phyloP scores from a whole-genome alignment of 257 asterid species.

The Solanum infundibuliforme region DNA sequence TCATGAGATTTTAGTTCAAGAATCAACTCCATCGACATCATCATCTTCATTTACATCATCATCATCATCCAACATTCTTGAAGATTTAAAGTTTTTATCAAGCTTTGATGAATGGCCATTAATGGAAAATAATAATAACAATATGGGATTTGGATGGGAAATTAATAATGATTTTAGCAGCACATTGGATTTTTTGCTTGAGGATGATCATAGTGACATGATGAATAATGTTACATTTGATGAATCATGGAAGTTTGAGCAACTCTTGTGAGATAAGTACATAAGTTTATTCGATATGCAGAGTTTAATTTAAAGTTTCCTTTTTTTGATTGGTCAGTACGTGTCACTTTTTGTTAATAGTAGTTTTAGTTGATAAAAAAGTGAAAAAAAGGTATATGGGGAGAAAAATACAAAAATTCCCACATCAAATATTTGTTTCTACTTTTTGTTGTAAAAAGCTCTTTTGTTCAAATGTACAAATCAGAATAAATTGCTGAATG shows the following conservation, averaged over 20 bases:
- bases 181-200: conserved; percentile 36
- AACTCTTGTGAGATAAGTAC: not conserved
- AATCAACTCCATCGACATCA: conserved; percentile 19
- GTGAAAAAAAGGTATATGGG: not conserved
- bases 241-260: conserved; percentile 16
- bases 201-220: conserved; percentile 7
- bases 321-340: not conserved
- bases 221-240: conserved; percentile 5
- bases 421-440: not conserved
- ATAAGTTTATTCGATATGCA: not conserved
- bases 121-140: conserved; percentile 15
- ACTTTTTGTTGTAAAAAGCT: not conserved
- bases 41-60: conserved; percentile 22
- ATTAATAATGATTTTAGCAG: conserved; percentile 32
- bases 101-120: conserved; percentile 23
- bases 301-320: not conserved
- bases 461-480: not conserved
- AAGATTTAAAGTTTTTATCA: conserved; percentile 27
- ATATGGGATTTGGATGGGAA: conserved; percentile 50
- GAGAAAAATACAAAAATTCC: not conserved
- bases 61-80: conserved; percentile 13
- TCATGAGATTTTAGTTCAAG: conserved; percentile 39
- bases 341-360: not conserved
- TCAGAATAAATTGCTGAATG: not conserved
- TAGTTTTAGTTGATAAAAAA: not conserved